Evolutionary conservation across 768 basidiomycete genomes (phyloP), one percentile per base, ranked within the genome.

Genomic region (Epithele typhae): DNA sequence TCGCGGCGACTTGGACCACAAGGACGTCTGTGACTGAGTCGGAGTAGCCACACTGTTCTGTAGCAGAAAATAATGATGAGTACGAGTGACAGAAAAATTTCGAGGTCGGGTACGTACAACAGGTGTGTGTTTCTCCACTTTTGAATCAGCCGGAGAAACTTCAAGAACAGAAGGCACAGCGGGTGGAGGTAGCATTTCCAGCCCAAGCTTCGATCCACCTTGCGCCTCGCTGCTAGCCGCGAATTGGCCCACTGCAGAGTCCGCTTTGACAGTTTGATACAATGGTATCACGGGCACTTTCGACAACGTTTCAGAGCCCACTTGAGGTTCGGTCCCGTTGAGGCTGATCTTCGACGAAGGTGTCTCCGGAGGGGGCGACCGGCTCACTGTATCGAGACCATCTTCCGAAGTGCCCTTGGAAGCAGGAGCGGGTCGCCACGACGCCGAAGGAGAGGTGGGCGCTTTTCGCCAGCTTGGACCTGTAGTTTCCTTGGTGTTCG

Each of bases 191-290:
- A 25, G 36, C 4, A 19, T 6, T 21, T 3, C 11, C 17, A 2
- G 23, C 25, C 3, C 24, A 32, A 19, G n/a, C 22, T 15, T 23
- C 25, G 6, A 18, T 9, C 5, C 19, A 46, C 27, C 14, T 30
- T 89, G 87, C 43, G 92, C 59, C 64, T 92, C 90, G 58, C 88
- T 91, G 45, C 70, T 77, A 37, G 92, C 85, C 38, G 82, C 87
- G 67, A 92, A 92, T 52, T 77, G 81, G 7, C 8, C 27, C 47
- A 90, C n/a, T n/a, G n/a, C n/a, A n/a, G n/a, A n/a, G n/a, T n/a
- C n/a, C n/a, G n/a, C n/a, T n/a, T n/a, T n/a, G n/a, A n/a, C n/a
- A n/a, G n/a, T n/a, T n/a, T n/a, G n/a, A n/a, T n/a, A n/a, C n/a
- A n/a, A n/a, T n/a, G n/a, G n/a, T n/a, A n/a, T n/a, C n/a, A n/a